These are phyloP conservation scores for Cutaneotrichosporon sp. DNA, from an alignment of 1,284 basidiomycete species.

Conservation along the genomic window DNA sequence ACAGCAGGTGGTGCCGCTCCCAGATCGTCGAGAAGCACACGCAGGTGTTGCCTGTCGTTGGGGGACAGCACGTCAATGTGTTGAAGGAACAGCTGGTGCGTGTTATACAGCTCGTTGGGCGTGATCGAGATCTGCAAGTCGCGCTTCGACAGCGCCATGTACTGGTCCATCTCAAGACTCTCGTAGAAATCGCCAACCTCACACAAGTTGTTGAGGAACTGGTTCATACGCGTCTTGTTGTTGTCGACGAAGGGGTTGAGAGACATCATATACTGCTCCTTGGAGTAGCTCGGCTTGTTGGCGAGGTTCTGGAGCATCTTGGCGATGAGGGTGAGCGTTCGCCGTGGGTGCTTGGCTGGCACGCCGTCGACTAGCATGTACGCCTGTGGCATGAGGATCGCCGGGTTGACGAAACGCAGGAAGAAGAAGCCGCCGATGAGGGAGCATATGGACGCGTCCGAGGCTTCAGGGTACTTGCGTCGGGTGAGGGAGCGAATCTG, in stretches of 20 bases:
- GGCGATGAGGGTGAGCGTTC: conserved; percentile 94
- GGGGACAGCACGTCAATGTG: conserved; percentile 93
- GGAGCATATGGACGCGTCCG: conserved; percentile 95
- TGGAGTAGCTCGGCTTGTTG: conserved; percentile 96
- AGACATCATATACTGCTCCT: conserved; percentile 97
- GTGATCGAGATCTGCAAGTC: conserved; percentile 97
- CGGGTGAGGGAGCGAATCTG: conserved; percentile 93
- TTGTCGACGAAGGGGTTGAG: conserved; percentile 97
- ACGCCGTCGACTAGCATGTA: conserved; percentile 99
- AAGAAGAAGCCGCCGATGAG: conserved; percentile 99
- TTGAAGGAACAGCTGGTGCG: conserved; percentile 87
- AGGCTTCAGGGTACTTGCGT: conserved; percentile 97
- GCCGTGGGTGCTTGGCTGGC: conserved; percentile 91
- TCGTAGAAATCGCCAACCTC: conserved; percentile 99
- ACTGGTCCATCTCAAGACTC: conserved; percentile 97
- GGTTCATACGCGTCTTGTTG: conserved; percentile 95
- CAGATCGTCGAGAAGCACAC: conserved; percentile 92
- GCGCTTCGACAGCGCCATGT: conserved; percentile 99
- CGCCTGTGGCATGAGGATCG: conserved; percentile 98
- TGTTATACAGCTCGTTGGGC: conserved; percentile 98
- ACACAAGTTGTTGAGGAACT: conserved; percentile 92
- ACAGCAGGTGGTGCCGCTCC: conserved; percentile 89
- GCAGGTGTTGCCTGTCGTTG: conserved; percentile 94
- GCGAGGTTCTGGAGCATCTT: conserved; percentile 99
- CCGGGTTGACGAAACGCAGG: conserved; percentile 98